Evolutionary conservation across 2,329 filamentous ascomycete genomes (phyloP).

Genomic region (Fusarium hostae): DNA sequence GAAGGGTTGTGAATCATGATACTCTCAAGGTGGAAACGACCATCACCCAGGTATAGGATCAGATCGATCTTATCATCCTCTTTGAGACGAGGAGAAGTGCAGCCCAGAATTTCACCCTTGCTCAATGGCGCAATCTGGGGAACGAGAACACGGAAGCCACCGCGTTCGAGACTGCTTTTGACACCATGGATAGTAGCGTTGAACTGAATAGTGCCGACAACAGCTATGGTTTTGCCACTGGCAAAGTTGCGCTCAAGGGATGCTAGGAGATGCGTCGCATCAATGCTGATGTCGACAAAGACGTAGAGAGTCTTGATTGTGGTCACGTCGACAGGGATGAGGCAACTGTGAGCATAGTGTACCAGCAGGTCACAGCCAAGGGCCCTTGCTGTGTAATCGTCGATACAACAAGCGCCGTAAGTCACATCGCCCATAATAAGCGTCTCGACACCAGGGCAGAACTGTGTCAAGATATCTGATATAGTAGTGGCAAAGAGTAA

Average conservation of each 20-base stretch:
- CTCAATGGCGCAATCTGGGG: constrained; percentile 93
- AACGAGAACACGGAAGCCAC: constrained; percentile 86
- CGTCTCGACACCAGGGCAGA: constrained; percentile 91
- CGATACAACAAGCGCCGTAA: constrained; percentile 98
- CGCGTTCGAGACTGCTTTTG: constrained; percentile 78
- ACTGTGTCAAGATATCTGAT: constrained; percentile 93
- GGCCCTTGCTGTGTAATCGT: constrained; percentile 95
- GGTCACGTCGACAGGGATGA: constrained; percentile 96
- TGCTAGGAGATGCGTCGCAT: constrained; percentile 85
- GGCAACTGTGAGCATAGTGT: constrained; percentile 96
- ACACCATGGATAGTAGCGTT: constrained; percentile 95
- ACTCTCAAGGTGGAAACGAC: constrained; percentile 94
- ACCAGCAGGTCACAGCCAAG: constrained; percentile 94
- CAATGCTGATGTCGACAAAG: constrained; percentile 97
- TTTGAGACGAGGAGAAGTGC: constrained; percentile 82
- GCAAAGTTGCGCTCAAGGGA: constrained; percentile 91
- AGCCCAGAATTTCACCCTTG: constrained; percentile 97
- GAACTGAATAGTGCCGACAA: constrained; percentile 98
- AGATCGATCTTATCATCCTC: constrained; percentile 73
- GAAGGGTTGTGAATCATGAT: constrained; percentile 98
- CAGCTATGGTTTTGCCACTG: constrained; percentile 84
- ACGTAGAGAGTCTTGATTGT: constrained; percentile 98
- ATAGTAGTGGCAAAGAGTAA: constrained; percentile 97
- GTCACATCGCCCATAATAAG: constrained; percentile 99
- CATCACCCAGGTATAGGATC: constrained; percentile 90